Evolutionary conservation across 768 basidiomycete genomes (phyloP), one percentile per base, ranked within the genome.

Genomic region (Russula compacta): DNA sequence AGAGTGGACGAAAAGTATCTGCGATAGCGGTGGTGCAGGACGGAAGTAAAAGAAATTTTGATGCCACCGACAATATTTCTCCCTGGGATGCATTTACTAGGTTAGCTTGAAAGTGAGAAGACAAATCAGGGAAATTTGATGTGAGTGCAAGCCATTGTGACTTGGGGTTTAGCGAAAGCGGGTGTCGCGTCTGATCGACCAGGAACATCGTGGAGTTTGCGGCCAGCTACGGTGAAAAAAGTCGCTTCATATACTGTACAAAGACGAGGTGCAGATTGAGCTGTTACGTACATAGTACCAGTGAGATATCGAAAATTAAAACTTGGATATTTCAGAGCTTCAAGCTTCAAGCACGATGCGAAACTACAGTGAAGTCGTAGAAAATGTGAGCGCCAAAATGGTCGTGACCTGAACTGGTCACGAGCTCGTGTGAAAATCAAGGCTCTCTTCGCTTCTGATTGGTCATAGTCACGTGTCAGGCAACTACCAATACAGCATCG

Each of bases 1-100:
- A 71, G 55, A 98, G 72, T 4, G 95, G 94, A 63, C 87, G 76
- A 73, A 89, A 98, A 11, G 80, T 64, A 6, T 74, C 76, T 19
- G 87, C 82, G 61, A 98, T 77, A 12, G 75, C 67, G 35, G 79
- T 67, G 0, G 92, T 92, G 46, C 86, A 78, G 11, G 82, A 77
- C 9, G 89, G 85, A 17, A 76, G 69, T 0, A 81, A 74, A 14
- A 93, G 77, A 8, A 89, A 72, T 35, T 74, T 69, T 6, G 92
- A 87, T 40, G 94, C 73, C 0, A 73, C 76, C 36, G 52, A 44
- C 36, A 66, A 72, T 6, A 65, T 15, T 33, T 66, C 56, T 44
- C 19, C 46, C 2, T 56, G 35, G 0, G 56, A 58, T 38, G 52
- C 11, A 24, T 58, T 46, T 6, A 10, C 39, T 33, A 43, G 32